Evolutionary conservation across 331 rosid species (phyloP).

Genomic region (Acacia pycnantha): DNA sequence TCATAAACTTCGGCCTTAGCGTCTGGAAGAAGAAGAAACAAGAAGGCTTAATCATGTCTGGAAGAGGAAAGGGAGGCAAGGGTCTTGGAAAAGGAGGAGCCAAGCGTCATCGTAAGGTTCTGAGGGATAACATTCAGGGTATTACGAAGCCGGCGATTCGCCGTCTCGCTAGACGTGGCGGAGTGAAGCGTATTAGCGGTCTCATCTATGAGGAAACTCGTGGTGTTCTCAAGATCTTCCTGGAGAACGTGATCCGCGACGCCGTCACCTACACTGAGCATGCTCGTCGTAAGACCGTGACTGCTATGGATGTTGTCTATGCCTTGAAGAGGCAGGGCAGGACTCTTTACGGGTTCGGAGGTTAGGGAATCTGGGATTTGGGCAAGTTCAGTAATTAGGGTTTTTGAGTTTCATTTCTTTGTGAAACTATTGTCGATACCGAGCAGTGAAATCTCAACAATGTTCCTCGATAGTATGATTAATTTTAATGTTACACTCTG

Average conservation of each 20-base stretch:
- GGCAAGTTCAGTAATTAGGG: neutral
- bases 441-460: neutral
- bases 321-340: conserved; percentile 35
- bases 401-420: neutral
- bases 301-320: conserved; percentile 30
- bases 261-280: conserved; percentile 20
- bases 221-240: conserved; percentile 1
- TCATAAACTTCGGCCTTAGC: too few species aligned
- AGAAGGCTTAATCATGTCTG: neutral
- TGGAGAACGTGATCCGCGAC: conserved; percentile 7
- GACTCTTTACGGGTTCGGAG: conserved; percentile 27
- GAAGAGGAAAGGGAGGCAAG: conserved; percentile 33
- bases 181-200: conserved; percentile 30
- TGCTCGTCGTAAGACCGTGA: conserved; percentile 30
- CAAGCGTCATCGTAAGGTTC: conserved; percentile 32
- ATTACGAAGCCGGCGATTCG: conserved; percentile 28
- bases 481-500: neutral
- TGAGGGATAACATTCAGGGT: conserved; percentile 29
- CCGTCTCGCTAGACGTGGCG: conserved; percentile 26
- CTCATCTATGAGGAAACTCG: conserved; percentile 30
- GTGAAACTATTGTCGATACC: conserved; percentile 9
- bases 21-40: neutral
- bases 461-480: neutral
- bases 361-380: neutral
- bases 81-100: conserved; percentile 34